phyloP scores from a whole-genome alignment of 768 basidiomycete genomes.

The Daedalea quercina region DNA sequence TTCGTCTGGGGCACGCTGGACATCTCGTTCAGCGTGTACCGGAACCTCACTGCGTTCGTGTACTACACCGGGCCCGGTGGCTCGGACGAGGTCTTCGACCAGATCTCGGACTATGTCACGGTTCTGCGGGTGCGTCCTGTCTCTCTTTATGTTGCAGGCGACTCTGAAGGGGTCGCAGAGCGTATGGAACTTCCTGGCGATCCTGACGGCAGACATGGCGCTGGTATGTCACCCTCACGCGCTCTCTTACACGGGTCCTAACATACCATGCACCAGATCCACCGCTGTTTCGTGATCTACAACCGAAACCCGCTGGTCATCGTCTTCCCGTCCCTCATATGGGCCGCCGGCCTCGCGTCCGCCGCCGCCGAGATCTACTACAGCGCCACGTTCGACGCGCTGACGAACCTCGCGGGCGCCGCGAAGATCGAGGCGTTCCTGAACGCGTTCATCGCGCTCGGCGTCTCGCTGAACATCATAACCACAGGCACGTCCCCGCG shows the following conservation, averaged over 20 bases:
- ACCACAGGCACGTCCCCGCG: not conserved
- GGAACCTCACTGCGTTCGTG: conserved; percentile 36
- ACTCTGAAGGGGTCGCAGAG: not conserved
- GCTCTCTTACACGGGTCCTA: not conserved
- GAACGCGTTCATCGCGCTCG: not conserved
- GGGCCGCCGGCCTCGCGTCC: not conserved
- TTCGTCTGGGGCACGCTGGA: conserved; percentile 3
- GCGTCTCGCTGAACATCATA: not conserved
- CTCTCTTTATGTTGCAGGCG: not conserved
- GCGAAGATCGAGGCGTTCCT: not conserved
- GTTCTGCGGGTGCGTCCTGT: conserved; percentile 1
- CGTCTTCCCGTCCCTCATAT: not conserved
- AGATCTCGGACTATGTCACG: conserved; percentile 30
- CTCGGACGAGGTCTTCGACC: conserved; percentile 26
- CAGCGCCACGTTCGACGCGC: not conserved
- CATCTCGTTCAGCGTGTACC: conserved; percentile 29
- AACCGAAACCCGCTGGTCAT: not conserved
- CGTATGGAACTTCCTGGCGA: not conserved
- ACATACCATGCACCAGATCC: not conserved
- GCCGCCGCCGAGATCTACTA: not conserved
- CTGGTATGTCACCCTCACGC: not conserved
- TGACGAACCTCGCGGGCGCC: not conserved
- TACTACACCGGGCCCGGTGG: conserved; percentile 18
- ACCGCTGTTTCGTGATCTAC: not conserved
- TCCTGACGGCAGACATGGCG: not conserved